Conservation (phyloP, 495 filamentous ascomycete species). For the Hypoxylon fragiforme region DNA sequence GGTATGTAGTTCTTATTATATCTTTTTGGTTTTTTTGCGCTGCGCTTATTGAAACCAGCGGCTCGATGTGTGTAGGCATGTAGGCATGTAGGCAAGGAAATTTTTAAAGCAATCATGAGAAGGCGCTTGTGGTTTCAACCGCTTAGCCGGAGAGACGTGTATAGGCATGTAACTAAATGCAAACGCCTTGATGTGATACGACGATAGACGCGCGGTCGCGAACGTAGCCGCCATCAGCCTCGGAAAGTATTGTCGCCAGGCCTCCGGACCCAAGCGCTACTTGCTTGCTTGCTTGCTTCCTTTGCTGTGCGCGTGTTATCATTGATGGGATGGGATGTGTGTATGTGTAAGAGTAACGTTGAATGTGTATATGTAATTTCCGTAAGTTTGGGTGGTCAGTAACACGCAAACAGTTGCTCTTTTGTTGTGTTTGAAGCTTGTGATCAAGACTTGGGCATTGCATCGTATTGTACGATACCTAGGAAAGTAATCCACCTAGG, state of each 20-base stretch:
- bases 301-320: no score
- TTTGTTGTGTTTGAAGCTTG: constrained; percentile 20
- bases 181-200: constrained; percentile 19
- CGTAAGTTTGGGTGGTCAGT: constrained; percentile 3
- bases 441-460: constrained; percentile 17
- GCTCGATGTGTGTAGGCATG: constrained; percentile 8
- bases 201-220: constrained; percentile 20
- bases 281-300: neutral
- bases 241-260: constrained; percentile 31
- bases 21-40: neutral
- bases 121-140: no score
- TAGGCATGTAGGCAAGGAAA: no score
- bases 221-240: constrained; percentile 24
- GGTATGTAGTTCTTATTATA: no score
- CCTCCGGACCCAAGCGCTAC: constrained; percentile 18
- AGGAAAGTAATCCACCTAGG: neutral
- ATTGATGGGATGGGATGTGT: no score
- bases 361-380: neutral
- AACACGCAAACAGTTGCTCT: constrained; percentile 1
- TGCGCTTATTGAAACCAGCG: constrained; percentile 34
- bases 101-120: no score
- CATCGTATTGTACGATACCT: no score
- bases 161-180: no score
- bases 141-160: no score
- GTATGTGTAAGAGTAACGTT: neutral